Percentiles rank a stretch among this genome's conserved stretches.
These are phyloP conservation scores for Myrmaecium sp. DNA, from an alignment of 2,329 filamentous ascomycete species.

Conservation along the genomic window DNA sequence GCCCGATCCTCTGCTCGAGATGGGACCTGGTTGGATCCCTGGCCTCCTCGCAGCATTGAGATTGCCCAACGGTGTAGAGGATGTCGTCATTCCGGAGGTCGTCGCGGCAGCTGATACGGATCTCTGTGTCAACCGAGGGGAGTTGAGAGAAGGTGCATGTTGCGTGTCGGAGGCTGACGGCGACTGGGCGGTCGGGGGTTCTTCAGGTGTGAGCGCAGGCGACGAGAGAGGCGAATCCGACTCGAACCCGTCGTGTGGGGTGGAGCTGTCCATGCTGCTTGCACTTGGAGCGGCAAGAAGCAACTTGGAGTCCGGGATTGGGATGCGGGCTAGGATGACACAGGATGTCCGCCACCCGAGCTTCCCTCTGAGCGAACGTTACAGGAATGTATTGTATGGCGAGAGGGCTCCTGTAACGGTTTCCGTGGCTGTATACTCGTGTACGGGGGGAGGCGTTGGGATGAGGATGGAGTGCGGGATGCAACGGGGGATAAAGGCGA, in stretches of 20 bases:
- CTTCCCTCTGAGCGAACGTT: too few species aligned
- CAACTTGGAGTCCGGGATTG: too few species aligned
- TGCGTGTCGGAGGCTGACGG: constrained; percentile 7
- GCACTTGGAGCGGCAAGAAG: too few species aligned
- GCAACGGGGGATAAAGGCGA: too few species aligned
- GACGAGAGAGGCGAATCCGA: constrained; percentile 11
- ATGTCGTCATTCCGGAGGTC: constrained; percentile 47
- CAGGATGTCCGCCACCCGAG: too few species aligned
- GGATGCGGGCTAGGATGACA: too few species aligned
- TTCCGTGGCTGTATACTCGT: too few species aligned
- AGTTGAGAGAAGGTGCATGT: constrained; percentile 34
- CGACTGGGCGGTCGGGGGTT: constrained; percentile 8
- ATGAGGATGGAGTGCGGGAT: too few species aligned
- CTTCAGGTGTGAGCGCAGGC: constrained; percentile 8
- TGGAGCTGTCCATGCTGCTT: constrained; percentile 3
- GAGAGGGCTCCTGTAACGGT: too few species aligned
- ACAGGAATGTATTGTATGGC: too few species aligned
- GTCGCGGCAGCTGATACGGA: constrained; percentile 41
- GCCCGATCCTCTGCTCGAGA: constrained; percentile 30
- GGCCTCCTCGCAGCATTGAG: constrained; percentile 51
- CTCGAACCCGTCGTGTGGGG: constrained; percentile 4
- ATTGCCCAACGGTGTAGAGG: constrained; percentile 70
- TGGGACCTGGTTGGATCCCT: constrained; percentile 23
- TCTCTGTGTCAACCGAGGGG: constrained; percentile 34
- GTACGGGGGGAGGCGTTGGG: too few species aligned